Evolutionary conservation across 179 eudicot genomes (phyloP).

Genomic region (Patellifolia procumbens): DNA sequence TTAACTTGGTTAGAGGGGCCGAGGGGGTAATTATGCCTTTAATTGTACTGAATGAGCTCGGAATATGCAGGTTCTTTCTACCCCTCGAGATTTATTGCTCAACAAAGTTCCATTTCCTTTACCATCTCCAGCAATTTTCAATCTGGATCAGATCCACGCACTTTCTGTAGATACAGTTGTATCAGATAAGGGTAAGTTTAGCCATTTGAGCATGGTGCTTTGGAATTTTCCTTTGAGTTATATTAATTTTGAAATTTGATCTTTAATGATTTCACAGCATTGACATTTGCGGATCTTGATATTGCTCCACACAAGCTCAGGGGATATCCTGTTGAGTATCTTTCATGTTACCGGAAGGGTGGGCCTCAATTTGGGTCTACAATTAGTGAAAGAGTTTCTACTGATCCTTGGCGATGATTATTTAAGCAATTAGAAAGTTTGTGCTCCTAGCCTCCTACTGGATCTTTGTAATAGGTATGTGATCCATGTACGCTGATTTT

Average conservation of each 20-base stretch:
- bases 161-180: slow-evolving; percentile 69
- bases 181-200: slow-evolving; percentile 70
- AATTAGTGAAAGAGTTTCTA: slow-evolving; percentile 68
- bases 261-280: slow-evolving; percentile 50
- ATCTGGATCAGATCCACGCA: slow-evolving; percentile 75
- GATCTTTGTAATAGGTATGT: too few relatives aligned
- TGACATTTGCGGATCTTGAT: slow-evolving; percentile 75
- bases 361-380: slow-evolving; percentile 95
- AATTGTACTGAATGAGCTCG: slow-evolving; percentile 23
- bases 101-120: slow-evolving; percentile 84
- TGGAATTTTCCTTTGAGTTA: slow-evolving; percentile 4
- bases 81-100: slow-evolving; percentile 79
- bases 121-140: slow-evolving; percentile 75
- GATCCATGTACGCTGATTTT: slow-evolving; percentile 14
- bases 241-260: slow-evolving; percentile 12
- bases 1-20: too few relatives aligned
- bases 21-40: neutral
- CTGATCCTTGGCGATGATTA: slow-evolving; percentile 35
- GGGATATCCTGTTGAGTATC: slow-evolving; percentile 88
- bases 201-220: neutral
- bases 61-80: slow-evolving; percentile 60
- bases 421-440: neutral
- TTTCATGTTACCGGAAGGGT: slow-evolving; percentile 82
- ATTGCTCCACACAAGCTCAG: slow-evolving; percentile 82
- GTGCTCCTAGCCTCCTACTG: too few relatives aligned